Evolutionary conservation across 768 basidiomycete genomes (phyloP).

Genomic region (Boletus tomentosulus): DNA sequence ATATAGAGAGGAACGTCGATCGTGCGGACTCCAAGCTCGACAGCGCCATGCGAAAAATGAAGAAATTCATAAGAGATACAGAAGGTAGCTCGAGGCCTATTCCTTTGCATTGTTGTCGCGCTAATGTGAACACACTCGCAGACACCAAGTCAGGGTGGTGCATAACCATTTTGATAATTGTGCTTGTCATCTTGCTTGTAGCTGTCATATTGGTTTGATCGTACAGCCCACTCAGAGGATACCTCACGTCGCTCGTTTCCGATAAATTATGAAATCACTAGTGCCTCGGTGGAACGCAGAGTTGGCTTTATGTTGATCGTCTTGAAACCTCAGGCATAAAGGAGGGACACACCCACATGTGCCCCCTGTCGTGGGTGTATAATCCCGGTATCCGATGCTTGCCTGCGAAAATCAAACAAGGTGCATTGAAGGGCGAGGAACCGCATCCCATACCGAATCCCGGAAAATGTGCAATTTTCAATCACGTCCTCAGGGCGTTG

Average conservation of each 20-base stretch:
- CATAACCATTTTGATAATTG: conserved; percentile 76
- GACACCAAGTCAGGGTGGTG: conserved; percentile 91
- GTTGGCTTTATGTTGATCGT: not conserved
- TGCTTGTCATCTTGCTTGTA: conserved; percentile 72
- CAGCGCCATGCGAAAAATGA: conserved; percentile 63
- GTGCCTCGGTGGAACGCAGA: not conserved
- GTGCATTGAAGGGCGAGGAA: not conserved
- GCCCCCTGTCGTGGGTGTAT: not conserved
- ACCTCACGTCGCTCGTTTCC: conserved; percentile 5
- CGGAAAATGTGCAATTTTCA: not conserved
- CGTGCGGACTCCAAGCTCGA: conserved; percentile 60
- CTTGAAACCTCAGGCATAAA: not conserved
- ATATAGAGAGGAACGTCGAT: conserved; percentile 73
- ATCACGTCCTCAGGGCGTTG: too few relatives aligned
- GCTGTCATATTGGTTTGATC: conserved; percentile 70
- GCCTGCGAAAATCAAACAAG: not conserved
- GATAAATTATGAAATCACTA: conserved; percentile 17
- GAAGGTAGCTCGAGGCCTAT: conserved; percentile 47
- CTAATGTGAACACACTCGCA: conserved; percentile 23
- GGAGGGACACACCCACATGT: not conserved
- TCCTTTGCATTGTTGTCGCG: not conserved
- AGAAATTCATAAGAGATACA: conserved; percentile 79
- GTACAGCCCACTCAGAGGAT: conserved; percentile 1
- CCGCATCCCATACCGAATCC: not conserved
- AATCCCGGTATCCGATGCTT: not conserved